Conservation (phyloP, 495 filamentous ascomycete genomes). For the Penicillium salamii region DNA sequence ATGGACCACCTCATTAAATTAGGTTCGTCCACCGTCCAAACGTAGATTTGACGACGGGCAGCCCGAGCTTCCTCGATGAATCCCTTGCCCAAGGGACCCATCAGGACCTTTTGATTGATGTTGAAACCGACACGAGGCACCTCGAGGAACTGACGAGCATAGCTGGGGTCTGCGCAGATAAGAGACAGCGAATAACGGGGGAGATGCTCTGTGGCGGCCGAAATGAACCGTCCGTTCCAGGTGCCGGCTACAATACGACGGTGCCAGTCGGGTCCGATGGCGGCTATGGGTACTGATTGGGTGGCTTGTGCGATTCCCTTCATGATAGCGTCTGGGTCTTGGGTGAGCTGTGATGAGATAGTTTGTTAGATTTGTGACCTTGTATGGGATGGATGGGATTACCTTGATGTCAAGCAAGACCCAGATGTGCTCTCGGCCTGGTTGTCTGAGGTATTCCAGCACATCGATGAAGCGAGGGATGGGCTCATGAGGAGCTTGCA, state of each 20-base stretch:
- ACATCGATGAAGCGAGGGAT: constrained; percentile 79
- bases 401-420: constrained; percentile 87
- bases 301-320: constrained; percentile 60
- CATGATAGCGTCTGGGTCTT: constrained; percentile 70
- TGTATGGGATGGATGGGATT: constrained; percentile 1
- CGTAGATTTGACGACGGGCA: constrained; percentile 57
- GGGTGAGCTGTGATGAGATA: constrained; percentile 48
- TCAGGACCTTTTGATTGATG: constrained; percentile 61
- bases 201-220: constrained; percentile 56
- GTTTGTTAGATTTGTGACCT: constrained; percentile 3
- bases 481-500: constrained; percentile 60
- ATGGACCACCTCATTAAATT: constrained; percentile 72
- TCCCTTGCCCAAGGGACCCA: constrained; percentile 56
- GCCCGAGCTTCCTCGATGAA: constrained; percentile 62
- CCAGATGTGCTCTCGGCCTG: constrained; percentile 66
- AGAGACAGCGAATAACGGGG: constrained; percentile 66
- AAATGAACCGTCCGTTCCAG: constrained; percentile 72
- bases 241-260: constrained; percentile 72
- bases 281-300: constrained; percentile 37
- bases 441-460: constrained; percentile 63
- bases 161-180: constrained; percentile 67
- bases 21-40: constrained; percentile 84
- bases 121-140: constrained; percentile 66
- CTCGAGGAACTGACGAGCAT: constrained; percentile 66
- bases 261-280: constrained; percentile 57